Base-by-base conservation (phyloP, 2,329 filamentous ascomycete genomes). In the Claviceps capensis region DNA sequence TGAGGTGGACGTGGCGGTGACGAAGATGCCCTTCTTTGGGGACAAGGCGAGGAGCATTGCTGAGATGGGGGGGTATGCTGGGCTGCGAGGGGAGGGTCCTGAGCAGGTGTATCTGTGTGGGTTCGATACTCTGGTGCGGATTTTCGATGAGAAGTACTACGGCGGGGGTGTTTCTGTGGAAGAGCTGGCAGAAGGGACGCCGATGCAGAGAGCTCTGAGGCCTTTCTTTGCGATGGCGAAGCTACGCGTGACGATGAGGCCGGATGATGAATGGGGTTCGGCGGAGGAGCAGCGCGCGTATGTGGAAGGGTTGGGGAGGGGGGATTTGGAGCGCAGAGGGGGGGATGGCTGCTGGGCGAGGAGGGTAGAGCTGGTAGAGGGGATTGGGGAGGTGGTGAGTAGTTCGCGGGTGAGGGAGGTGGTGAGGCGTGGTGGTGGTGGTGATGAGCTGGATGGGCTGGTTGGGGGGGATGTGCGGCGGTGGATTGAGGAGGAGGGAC, bases 141-240 rank as follows among this genome's bases (percentile, higher is more conserved):
- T 91, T 50, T 78, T 86, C 51, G 72, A 86, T 48, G 76, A 83
- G 0, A 86, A 85, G 63, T 91, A 91, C 67, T 88, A 88, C 61
- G 63, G 51, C 22, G 53, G 43, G 7, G 5, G 5, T 22, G n/a
- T n/a, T 19, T 3, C 19, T 48, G 36, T 6, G 11, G 16, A 34
- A 34, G 30, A 34, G 9, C 30, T 17, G 1, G n/a, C n/a, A 13
- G 5, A 8, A 14, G 34, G 2, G 49, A 53, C 13, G 50, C 52
- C 26, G 2, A 77, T 84, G 55, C 71, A 78, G 13, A 66, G 64
- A 0, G 77, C 78, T 0, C 70, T 91, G 2, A 69, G 69, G 1
- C 79, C 80, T 0, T 86, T 88, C 61, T 82, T 90, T 56, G 67
- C 69, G 1, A 72, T 72, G 13, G 78, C 86, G 50, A 70, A 72